phyloP scores from a whole-genome alignment of 148 eudicot genomes.

The Nepenthes mirabilis region DNA sequence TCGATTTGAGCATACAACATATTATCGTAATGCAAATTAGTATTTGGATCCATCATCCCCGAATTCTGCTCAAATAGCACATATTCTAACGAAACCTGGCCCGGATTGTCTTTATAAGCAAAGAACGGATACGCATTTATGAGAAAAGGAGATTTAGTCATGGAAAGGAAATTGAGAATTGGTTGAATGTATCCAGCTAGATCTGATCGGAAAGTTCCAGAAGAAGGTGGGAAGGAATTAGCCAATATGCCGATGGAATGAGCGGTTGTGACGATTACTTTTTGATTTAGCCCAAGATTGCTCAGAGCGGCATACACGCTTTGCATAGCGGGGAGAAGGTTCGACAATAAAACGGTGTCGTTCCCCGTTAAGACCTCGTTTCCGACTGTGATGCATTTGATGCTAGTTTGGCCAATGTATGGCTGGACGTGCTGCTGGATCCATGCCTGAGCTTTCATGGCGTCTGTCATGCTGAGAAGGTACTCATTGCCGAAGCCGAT shows the following conservation, averaged over 20 bases:
- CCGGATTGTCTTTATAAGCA: constrained; percentile 59
- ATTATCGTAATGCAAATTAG: constrained; percentile 64
- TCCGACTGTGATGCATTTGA: constrained; percentile 65
- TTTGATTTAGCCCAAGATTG: constrained; percentile 34
- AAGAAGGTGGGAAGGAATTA: constrained; percentile 69
- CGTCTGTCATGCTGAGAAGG: constrained; percentile 39
- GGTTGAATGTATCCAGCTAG: constrained; percentile 46
- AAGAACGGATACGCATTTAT: constrained; percentile 82
- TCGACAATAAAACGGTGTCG: constrained; percentile 28
- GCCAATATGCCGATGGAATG: constrained; percentile 56
- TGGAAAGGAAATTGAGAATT: constrained; percentile 51
- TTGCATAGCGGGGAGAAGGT: constrained; percentile 72
- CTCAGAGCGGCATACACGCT: constrained; percentile 36
- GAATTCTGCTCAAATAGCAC: constrained; percentile 53
- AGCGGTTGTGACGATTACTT: constrained; percentile 61
- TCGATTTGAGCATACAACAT: constrained; percentile 88
- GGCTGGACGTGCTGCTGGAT: constrained; percentile 55
- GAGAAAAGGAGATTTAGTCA: constrained; percentile 48
- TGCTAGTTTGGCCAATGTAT: constrained; percentile 39
- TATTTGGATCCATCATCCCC: constrained; percentile 43
- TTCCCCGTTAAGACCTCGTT: constrained; percentile 51
- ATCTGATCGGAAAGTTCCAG: constrained; percentile 50
- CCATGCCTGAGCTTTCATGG: constrained; percentile 48
- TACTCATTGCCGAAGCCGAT: constrained; percentile 58
- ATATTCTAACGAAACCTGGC: constrained; percentile 39